Percentiles rank a stretch among this genome's conserved stretches.
Conservation (phyloP, 2,329 filamentous ascomycete genomes). For the Fonsecaea erecta region DNA sequence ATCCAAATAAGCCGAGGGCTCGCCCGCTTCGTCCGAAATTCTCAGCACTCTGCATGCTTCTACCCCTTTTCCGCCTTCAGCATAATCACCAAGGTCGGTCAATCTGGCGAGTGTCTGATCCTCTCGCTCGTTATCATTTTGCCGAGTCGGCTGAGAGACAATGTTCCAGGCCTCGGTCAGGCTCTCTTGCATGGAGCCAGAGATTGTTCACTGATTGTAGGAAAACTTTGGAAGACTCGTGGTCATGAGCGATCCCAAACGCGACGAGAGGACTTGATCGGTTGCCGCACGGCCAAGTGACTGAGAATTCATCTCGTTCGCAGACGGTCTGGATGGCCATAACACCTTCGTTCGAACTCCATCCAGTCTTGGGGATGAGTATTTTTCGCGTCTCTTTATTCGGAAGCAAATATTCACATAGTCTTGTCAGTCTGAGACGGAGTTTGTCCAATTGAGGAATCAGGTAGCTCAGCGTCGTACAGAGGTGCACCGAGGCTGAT, state of each 20-base stretch:
- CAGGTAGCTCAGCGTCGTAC: neutral
- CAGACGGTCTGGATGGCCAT: neutral
- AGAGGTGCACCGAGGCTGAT: neutral
- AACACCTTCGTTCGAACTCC: neutral
- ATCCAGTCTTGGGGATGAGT: neutral
- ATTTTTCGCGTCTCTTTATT: neutral
- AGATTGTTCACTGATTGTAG: neutral
- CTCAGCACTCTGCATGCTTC: too few relatives aligned
- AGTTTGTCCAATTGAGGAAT: neutral
- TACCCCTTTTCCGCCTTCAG: neutral
- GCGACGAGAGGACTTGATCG: neutral
- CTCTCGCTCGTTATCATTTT: neutral
- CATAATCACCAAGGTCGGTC: neutral
- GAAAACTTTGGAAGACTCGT: too few relatives aligned
- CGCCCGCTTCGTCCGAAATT: too few relatives aligned
- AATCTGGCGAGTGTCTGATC: neutral
- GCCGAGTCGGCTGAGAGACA: neutral
- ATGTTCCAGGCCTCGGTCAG: neutral
- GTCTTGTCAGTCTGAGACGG: neutral
- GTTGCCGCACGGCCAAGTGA: neutral
- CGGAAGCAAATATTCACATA: neutral
- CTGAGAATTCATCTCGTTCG: neutral
- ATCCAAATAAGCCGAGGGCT: too few relatives aligned
- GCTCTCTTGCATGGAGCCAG: neutral
- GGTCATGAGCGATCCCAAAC: too few relatives aligned